Percentiles rank a stretch among this genome's conserved stretches.
Evolutionary conservation across 2,329 filamentous ascomycete genomes (phyloP).

Genomic region (Keithomyces neogunnii): DNA sequence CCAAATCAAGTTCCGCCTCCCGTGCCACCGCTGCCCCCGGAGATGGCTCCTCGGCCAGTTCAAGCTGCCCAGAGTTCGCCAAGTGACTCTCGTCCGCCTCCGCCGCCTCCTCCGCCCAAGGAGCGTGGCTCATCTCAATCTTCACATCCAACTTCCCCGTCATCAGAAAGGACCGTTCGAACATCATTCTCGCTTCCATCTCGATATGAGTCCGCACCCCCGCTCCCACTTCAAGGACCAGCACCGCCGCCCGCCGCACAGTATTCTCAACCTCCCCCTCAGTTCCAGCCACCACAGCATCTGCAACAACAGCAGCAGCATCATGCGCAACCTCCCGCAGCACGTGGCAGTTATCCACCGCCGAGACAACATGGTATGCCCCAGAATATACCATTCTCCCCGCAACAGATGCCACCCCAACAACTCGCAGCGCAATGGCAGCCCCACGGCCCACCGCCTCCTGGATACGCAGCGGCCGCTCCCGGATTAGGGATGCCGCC

Average conservation of each 20-base stretch:
- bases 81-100: slow-evolving; percentile 32
- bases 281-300: slow-evolving; percentile 7
- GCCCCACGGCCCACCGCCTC: slow-evolving; percentile 10
- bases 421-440: slow-evolving; percentile 15
- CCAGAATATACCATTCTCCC: slow-evolving; percentile 1
- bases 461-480: slow-evolving; percentile 3
- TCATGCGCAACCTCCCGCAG: not conserved
- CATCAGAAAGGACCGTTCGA: slow-evolving; percentile 10
- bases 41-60: slow-evolving; percentile 40
- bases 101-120: slow-evolving; percentile 45
- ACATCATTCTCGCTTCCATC: slow-evolving; percentile 17
- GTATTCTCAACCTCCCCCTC: slow-evolving; percentile 9
- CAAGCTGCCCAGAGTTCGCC: slow-evolving; percentile 21
- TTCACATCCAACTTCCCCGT: slow-evolving; percentile 16
- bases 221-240: slow-evolving; percentile 30
- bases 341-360: not conserved
- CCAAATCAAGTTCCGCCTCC: slow-evolving; percentile 47
- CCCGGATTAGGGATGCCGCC: slow-evolving; percentile 4
- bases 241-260: not conserved
- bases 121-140: slow-evolving; percentile 20
- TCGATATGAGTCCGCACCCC: slow-evolving; percentile 40
- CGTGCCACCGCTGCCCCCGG: slow-evolving; percentile 63
- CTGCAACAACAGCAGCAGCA: slow-evolving; percentile 8
- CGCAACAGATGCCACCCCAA: slow-evolving; percentile 6
- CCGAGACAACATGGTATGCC: not conserved